phyloP scores from a whole-genome alignment of 495 filamentous ascomycete genomes.

The Choiromyces venosus region DNA sequence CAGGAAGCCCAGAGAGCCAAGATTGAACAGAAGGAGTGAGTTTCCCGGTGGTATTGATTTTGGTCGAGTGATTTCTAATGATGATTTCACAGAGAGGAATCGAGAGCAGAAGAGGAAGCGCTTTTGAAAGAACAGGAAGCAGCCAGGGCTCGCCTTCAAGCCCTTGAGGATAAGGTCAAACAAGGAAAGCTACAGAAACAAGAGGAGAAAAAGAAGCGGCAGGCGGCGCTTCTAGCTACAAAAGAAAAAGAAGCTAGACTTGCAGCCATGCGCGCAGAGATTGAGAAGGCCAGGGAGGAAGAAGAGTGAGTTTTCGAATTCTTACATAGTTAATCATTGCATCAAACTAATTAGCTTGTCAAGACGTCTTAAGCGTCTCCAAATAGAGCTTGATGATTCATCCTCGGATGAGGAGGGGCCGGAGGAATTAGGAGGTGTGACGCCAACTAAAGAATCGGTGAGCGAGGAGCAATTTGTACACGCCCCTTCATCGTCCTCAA shows the following conservation, averaged over 20 bases:
- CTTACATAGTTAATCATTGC: neutral
- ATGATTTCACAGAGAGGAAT: conserved; percentile 61
- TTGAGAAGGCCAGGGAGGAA: conserved; percentile 81
- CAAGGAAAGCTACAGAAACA: conserved; percentile 95
- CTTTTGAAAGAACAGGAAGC: conserved; percentile 72
- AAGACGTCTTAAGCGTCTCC: conserved; percentile 52
- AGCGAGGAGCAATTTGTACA: conserved; percentile 36
- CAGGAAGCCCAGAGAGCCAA: conserved; percentile 72
- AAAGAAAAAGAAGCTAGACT: conserved; percentile 84
- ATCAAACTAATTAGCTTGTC: conserved; percentile 9
- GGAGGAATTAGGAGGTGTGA: conserved; percentile 52
- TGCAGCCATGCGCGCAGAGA: conserved; percentile 79
- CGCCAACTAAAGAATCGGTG: conserved; percentile 35
- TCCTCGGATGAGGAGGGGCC: conserved; percentile 84
- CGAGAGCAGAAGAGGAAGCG: conserved; percentile 68
- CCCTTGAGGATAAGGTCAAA: conserved; percentile 86
- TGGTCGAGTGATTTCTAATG: conserved; percentile 38
- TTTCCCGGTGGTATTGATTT: conserved; percentile 34
- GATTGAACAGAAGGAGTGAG: conserved; percentile 77
- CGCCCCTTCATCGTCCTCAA: conserved; percentile 41
- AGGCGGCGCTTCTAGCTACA: conserved; percentile 76
- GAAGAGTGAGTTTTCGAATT: conserved; percentile 48
- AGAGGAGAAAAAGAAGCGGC: conserved; percentile 78
- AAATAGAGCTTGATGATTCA: conserved; percentile 74
- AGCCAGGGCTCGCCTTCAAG: conserved; percentile 72